Evolutionary conservation across 1,284 basidiomycete species (phyloP), one percentile per base, ranked within the genome.

Genomic region (Cryptococcus sp.): DNA sequence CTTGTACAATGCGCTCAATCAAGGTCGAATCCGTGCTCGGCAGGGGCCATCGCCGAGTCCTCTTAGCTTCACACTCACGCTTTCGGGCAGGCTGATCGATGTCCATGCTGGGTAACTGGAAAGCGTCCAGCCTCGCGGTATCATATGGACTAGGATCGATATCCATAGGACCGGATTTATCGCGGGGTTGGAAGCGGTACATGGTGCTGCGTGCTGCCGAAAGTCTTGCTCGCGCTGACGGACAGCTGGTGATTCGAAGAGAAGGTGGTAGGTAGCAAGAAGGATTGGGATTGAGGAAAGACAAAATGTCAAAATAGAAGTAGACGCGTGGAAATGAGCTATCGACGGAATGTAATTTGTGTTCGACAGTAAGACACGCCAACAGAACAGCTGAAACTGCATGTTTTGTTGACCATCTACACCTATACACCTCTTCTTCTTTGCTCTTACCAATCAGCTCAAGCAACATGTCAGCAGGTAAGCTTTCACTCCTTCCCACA

Each of bases 111-210:
- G 53, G 50, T 22, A 69, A 39, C n/a, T 63, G 63, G 50, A 67
- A 73, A 42, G 70, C 57, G 22, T 68, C 69, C 4, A 71, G 52
- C 17, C 69, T 61, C 16, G 62, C 63, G 5, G 60, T 62, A 50
- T 62, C 49, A 64, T 57, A 40, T 63, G 64, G 50, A 61, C 61
- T 22, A 47, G 52, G 47, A 58, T 77, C 74, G 22, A 75, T 61
- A 54, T 77, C 74, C 76, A 77, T 77, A 3, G 75, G 73, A 1
- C 65, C 71, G 8, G 68, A 74, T 25, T 54, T 64, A 57, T 74
- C 73, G 48, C 70, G 57, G 6, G 54, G 61, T 41, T 68, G 54
- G 52, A 65, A 63, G 27, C 51, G 20, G 41, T 39, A 49, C 53
- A 67, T 64, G 23, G 27, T 54, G 46, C 20, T 50, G 42, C 46